Evolutionary conservation across 1,284 basidiomycete genomes (phyloP), one percentile per base, ranked within the genome.

Genomic region (Leccinum griseonigrum): DNA sequence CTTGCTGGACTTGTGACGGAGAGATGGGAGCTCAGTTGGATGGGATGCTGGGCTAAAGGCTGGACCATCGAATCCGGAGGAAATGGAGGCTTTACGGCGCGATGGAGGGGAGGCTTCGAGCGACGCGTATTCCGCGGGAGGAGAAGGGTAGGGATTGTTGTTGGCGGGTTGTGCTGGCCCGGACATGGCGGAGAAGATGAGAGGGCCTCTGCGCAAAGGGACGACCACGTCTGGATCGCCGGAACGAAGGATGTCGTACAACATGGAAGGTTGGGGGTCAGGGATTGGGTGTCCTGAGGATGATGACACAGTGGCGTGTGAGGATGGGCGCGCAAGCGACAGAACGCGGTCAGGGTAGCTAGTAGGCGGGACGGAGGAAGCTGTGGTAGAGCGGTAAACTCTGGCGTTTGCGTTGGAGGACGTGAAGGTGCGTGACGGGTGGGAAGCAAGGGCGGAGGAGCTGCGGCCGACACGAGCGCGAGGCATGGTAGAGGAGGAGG

Each of bases 111-210:
- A 53, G 6, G 57, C 16, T 7, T 64, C 65, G 9, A 66, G 60
- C 31, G 64, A 56, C 3, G 57, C 57, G 57, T 60, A 62, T n/a
- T 75, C 71, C 3, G 57, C 56, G 3, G 73, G 76, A 0, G 73
- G 72, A 29, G 74, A 71, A 48, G 71, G 73, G 59, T 74, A 72
- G 4, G 68, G 55, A 28, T 61, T 61, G 0, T 50, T 31, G 51
- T 14, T 31, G 4, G 14, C 28, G 31, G 52, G 36, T 8, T 58
- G 60, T 9, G 38, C 38, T 6, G 60, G 46, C 11, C 69, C 52
- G 4, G 74, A 65, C 71, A 71, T 74, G 14, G 79, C 75, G 2
- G 76, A 51, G 31, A 81, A 80, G 14, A 80, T 81, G 5, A 81
- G 69, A 0, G 79, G 80, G 4, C 78, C 78, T 28, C 69, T 76